Evolutionary conservation across 345 rosid genomes (phyloP), one percentile per base, ranked within the genome.

Genomic region (Passiflora organensis): DNA sequence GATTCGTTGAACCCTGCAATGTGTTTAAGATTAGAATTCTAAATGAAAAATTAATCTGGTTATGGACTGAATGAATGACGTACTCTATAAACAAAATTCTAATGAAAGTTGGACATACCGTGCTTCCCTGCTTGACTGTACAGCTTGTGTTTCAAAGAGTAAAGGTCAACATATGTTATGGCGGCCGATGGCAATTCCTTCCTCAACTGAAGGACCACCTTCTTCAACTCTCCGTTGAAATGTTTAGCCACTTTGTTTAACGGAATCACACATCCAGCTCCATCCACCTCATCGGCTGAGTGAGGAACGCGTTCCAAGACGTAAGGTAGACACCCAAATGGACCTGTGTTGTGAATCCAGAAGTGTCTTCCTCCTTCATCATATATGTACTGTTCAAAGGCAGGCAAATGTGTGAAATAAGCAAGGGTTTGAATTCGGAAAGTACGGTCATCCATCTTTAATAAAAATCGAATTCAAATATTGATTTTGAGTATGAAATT

Each of bases 321-420:
- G 43, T 81, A 87, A 1, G 88, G 77, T 14, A 79, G 59, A 60
- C 96, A 87, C 2, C 96, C 96, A 2, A 83, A 55, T 2, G 94
- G 95, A 13, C 80, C 94, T 4, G 95, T 83, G 55, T 81, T 90
- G 64, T 85, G 97, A 38, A 87, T 70, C 91, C 86, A 87, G 38
- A 90, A 87, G 43, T 74, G 66, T 55, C 91, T 80, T 32, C 89
- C 95, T 53, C 93, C 94, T 72, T 65, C 71, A 36, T 45, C 68
- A 54, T 84, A 84, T 42, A 78, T 51, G 17, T 71, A 20, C 93
- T 82, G 76, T 13, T 11, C 14, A 47, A 32, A 43, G 46, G 18
- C 36, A 38, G 8, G 47, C 15, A 43, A 13, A 43, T 13, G 6
- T 13, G n/a, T 43, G 47, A 12, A 11, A 28, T 22, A 24, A 23